Conservation (phyloP, 306 rosid genomes). For the Begonia fuchsioides region DNA sequence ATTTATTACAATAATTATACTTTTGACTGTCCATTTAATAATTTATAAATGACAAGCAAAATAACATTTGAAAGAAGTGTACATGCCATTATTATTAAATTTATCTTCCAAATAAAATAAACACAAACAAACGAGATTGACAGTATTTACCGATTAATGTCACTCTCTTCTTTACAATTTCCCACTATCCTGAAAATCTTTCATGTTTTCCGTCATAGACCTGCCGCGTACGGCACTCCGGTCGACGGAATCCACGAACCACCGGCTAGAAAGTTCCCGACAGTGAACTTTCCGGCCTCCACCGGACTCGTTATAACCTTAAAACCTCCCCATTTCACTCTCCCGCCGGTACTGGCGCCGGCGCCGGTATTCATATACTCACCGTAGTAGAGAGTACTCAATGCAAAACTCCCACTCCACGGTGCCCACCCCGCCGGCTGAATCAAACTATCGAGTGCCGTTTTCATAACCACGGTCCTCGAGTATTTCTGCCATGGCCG, state of each 20-base stretch:
- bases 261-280: constrained; percentile 46
- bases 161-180: too few relatives aligned
- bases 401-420: constrained; percentile 49
- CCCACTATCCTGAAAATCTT: too few relatives aligned
- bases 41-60: too few relatives aligned
- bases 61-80: too few relatives aligned
- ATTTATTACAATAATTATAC: too few relatives aligned
- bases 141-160: too few relatives aligned
- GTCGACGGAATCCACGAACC: constrained; percentile 34
- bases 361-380: constrained; percentile 51
- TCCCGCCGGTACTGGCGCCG: constrained; percentile 37
- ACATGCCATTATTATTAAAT: too few relatives aligned
- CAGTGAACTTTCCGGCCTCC: constrained; percentile 36
- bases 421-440: constrained; percentile 46
- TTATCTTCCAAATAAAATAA: too few relatives aligned
- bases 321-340: constrained; percentile 59
- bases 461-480: constrained; percentile 57
- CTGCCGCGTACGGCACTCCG: too few relatives aligned
- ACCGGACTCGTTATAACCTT: constrained; percentile 15
- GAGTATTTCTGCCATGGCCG: constrained; percentile 68
- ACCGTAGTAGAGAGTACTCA: constrained; percentile 40
- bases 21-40: too few relatives aligned
- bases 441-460: constrained; percentile 24
- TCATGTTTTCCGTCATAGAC: constrained; percentile 14
- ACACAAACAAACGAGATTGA: too few relatives aligned